Base-by-base conservation (phyloP, 2,329 filamentous ascomycete species). In the Trichoderma sp. region DNA sequence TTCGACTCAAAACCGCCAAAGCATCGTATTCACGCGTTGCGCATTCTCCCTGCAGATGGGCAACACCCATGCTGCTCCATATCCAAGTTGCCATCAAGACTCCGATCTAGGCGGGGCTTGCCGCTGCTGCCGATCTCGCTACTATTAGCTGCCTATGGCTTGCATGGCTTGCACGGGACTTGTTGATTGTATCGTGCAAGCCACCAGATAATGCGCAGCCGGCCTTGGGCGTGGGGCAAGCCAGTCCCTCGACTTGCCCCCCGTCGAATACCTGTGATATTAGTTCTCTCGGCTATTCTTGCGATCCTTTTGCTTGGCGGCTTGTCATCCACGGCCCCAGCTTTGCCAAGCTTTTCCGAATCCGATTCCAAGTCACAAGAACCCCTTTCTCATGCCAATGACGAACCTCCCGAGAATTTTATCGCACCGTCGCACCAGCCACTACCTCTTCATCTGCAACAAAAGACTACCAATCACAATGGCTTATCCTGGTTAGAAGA, bases 401-500 rank as follows among this genome's bases (percentile, higher is more conserved):
- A 78, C 59, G 80, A 82, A 40, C 72, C 82, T 35, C 82, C 83
- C 61, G 86, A 82, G 75, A 86, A 80, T 73, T 81, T 83, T 24
- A 80, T 87, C 73, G 91, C 90, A 73, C 91, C 90, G 0, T 94
- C 95, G 78, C 86, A 87, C 52, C 86, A 87, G 52, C 86, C 89
- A 21, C 86, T 89, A 13, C 93, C 96, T 78, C 87, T 89, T 71
- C 91, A 92, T 21, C 88, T 90, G 3, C 86, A 89, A 65, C 91
- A 94, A 78, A 88, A 89, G 72, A 93, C 95, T 78, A 94, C 92
- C 77, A 92, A 91, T 5, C 90, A 88, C 76, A 91, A 90, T 61
- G 92, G 91, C 71, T 90, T 91, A 40, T 90, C 89, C 70, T 98
- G 95, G 95, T 92, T 93, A 81, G 90, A 88, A 72, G 90, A 97